These are phyloP conservation scores for Cantharellus cinnabarinus DNA, from an alignment of 768 basidiomycete species.

Conservation along the genomic window DNA sequence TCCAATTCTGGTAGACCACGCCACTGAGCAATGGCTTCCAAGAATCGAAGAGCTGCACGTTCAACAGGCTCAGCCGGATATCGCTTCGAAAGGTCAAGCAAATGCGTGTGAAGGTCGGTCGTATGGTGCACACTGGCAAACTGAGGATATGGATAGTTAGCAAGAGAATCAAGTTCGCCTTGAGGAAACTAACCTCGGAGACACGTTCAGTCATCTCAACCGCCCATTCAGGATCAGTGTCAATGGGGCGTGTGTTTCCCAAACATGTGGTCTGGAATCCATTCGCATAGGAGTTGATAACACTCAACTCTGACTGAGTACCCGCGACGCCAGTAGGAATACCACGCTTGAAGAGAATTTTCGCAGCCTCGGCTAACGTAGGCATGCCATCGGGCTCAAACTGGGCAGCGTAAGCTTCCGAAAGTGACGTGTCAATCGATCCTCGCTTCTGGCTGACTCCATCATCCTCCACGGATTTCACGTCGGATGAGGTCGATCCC, in stretches of 20 bases:
- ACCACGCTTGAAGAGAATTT: slow-evolving; percentile 42
- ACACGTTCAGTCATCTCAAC: slow-evolving; percentile 64
- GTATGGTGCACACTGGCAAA: slow-evolving; percentile 56
- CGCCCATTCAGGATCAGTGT: slow-evolving; percentile 34
- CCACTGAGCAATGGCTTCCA: slow-evolving; percentile 66
- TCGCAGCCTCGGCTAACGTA: slow-evolving; percentile 38
- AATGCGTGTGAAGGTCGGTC: slow-evolving; percentile 57
- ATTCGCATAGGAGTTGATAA: slow-evolving; percentile 1
- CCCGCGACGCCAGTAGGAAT: slow-evolving; percentile 16
- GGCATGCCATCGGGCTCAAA: slow-evolving; percentile 67
- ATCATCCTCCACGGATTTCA: slow-evolving; percentile 15
- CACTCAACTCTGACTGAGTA: neutral
- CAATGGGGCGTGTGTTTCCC: neutral
- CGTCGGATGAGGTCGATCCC: neutral
- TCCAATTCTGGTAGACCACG: slow-evolving; percentile 61
- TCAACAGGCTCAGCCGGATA: no score
- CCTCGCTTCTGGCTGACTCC: slow-evolving; percentile 5
- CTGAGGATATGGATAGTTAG: slow-evolving; percentile 19
- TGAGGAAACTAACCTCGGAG: slow-evolving; percentile 31
- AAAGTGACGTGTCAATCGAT: neutral
- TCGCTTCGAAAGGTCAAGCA: slow-evolving; percentile 33
- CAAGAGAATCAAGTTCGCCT: neutral
- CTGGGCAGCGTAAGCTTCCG: slow-evolving; percentile 12
- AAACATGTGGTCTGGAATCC: slow-evolving; percentile 1
- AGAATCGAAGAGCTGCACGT: slow-evolving; percentile 10